Evolutionary conservation across 345 rosid genomes (phyloP).

Genomic region (Hibiscus syriacus): DNA sequence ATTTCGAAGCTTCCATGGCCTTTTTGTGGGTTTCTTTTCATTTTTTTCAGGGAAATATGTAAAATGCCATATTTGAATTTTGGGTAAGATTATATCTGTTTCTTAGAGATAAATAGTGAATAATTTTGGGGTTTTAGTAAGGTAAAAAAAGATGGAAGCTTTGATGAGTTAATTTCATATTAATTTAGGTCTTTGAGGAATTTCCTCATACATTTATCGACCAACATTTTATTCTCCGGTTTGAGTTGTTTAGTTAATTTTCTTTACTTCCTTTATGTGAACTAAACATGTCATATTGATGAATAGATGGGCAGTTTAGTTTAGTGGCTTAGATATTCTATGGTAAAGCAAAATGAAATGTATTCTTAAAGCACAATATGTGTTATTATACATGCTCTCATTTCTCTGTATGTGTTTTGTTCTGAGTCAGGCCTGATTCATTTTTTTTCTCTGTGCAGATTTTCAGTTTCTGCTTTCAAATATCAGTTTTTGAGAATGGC

Average conservation of each 20-base stretch:
- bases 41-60: not conserved
- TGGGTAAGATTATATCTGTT: slow-evolving; percentile 9
- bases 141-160: not conserved
- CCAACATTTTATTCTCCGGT: not conserved
- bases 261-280: not conserved
- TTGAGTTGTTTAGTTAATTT: not conserved
- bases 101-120: not conserved
- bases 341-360: not conserved
- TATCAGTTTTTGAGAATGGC: no score
- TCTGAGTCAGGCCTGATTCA: not conserved
- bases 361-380: not conserved
- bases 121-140: not conserved
- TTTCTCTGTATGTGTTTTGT: not conserved
- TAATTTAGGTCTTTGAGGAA: not conserved
- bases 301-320: not conserved
- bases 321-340: no score
- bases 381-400: not conserved
- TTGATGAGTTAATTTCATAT: slow-evolving; percentile 6
- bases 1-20: no score
- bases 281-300: not conserved
- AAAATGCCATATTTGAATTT: slow-evolving; percentile 12
- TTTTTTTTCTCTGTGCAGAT: not conserved
- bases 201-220: not conserved
- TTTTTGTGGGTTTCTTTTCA: no score
- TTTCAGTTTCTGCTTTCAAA: no score